phyloP scores from a whole-genome alignment of 768 basidiomycete species.

The Termitomyces sp. region DNA sequence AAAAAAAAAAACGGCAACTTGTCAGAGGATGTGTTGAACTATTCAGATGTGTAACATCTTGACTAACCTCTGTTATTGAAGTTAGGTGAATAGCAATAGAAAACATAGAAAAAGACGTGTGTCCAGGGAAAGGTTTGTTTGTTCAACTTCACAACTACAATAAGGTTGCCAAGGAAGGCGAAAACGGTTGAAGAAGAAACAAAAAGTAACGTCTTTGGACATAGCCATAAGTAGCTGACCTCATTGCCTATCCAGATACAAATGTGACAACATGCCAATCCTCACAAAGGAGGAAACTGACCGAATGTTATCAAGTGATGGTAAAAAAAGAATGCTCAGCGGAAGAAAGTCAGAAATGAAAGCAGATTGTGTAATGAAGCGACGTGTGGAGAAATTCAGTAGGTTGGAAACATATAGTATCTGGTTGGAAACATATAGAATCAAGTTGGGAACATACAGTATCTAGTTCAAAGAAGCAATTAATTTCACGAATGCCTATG shows the following conservation, averaged over 20 bases:
- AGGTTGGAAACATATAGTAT: no score
- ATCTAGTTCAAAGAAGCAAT: conserved; percentile 6
- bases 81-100: not conserved
- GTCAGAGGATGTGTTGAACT: not conserved
- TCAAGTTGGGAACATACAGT: no score
- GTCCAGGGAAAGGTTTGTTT: conserved; percentile 18
- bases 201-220: conserved; percentile 31
- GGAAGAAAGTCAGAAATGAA: no score
- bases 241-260: conserved; percentile 25
- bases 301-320: conserved; percentile 33
- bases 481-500: conserved; percentile 15
- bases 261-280: not conserved
- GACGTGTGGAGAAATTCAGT: conserved; percentile 26
- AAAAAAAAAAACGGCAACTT: conserved; percentile 37
- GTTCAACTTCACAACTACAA: conserved; percentile 23
- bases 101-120: conserved; percentile 12
- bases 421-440: no score
- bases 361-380: no score
- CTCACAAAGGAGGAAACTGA: conserved; percentile 10
- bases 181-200: conserved; percentile 48
- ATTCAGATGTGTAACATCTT: not conserved
- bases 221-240: conserved; percentile 38
- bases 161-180: conserved; percentile 33
- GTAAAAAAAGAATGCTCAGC: conserved; percentile 29
- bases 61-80: conserved; percentile 11